Evolutionary conservation across 2,329 filamentous ascomycete genomes (phyloP).

Genomic region (Scopulariopsis brevicaulis): DNA sequence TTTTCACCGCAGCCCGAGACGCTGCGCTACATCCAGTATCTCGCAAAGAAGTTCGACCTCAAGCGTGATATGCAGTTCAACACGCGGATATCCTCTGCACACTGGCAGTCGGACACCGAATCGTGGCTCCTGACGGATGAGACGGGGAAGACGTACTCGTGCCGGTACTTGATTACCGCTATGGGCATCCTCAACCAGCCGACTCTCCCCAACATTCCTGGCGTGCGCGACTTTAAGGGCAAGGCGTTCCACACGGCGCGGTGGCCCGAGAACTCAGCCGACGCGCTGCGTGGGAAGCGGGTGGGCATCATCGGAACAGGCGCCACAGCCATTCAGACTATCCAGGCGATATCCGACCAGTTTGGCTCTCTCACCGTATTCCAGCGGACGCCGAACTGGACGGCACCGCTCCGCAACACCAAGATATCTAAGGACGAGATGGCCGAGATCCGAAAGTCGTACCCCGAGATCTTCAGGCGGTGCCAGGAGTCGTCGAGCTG

Average conservation of each 20-base stretch:
- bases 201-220: slow-evolving; percentile 49
- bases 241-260: slow-evolving; percentile 47
- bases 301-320: slow-evolving; percentile 53
- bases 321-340: slow-evolving; percentile 46
- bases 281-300: slow-evolving; percentile 34
- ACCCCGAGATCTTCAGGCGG: slow-evolving; percentile 31
- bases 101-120: slow-evolving; percentile 13
- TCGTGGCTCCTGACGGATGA: slow-evolving; percentile 17
- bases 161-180: slow-evolving; percentile 38
- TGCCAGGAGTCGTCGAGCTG: slow-evolving; percentile 46
- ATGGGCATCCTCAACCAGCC: slow-evolving; percentile 58
- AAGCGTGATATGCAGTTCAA: slow-evolving; percentile 23
- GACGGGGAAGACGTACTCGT: slow-evolving; percentile 11
- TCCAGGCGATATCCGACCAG: slow-evolving; percentile 36
- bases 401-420: slow-evolving; percentile 43
- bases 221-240: slow-evolving; percentile 42
- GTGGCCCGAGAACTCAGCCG: slow-evolving; percentile 36
- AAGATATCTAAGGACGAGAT: slow-evolving; percentile 43
- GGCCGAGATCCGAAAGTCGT: slow-evolving; percentile 26
- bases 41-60: slow-evolving; percentile 25
- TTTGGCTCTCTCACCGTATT: slow-evolving; percentile 50
- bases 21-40: slow-evolving; percentile 28
- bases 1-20: slow-evolving; percentile 23
- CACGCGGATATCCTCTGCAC: slow-evolving; percentile 16
- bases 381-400: slow-evolving; percentile 54